Evolutionary conservation across 2,329 filamentous ascomycete species (phyloP), one percentile per base, ranked within the genome.

Genomic region (Arthrobotrys iridis): DNA sequence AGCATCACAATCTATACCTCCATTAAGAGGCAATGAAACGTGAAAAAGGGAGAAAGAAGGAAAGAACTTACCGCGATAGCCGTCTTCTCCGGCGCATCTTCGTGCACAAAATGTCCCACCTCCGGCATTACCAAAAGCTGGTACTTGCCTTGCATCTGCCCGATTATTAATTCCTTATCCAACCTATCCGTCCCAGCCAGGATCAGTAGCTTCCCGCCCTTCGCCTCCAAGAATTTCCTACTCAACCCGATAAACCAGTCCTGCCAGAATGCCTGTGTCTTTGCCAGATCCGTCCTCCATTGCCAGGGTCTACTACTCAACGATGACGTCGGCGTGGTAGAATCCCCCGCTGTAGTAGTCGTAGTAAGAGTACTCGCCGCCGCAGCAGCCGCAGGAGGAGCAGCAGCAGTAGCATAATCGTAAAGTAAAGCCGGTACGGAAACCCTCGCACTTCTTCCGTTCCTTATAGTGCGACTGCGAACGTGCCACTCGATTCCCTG

Each of bases 91-190:
- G 95, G 93, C 57, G 94, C 87, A 81, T 99, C 95, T 82, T 99
- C 95, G 78, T 99, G 95, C 66, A 99, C 89, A 80, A 99, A 99
- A 82, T 99, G 95, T 0, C 95, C 95, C 0, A 95, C 93, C 81
- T 97, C 92, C 0, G 95, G 93, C 79, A 98, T 91, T 4, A 99
- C 93, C 79, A 97, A 92, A 48, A 99, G 85, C 68, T 96, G 93
- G 81, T 98, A 99, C 85, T 98, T 98, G 85, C 92, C 93, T 85
- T 97, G 93, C 93, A 97, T 97, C 83, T 97, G 93, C 13, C 93
- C 93, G 81, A 97, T 97, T 82, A 92, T 97, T 80, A 97, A 83
- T 80, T 96, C 93, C 78, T 92, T 96, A 81, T 97, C 93, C 68
- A 97, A 82, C 55, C 93, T 86, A 83, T 97, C 94, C 8, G 93